Percentiles rank a stretch among this genome's conserved stretches.
These are phyloP conservation scores for Calonectria fujianensis DNA, from an alignment of 2,329 filamentous ascomycete species.

Conservation along the genomic window DNA sequence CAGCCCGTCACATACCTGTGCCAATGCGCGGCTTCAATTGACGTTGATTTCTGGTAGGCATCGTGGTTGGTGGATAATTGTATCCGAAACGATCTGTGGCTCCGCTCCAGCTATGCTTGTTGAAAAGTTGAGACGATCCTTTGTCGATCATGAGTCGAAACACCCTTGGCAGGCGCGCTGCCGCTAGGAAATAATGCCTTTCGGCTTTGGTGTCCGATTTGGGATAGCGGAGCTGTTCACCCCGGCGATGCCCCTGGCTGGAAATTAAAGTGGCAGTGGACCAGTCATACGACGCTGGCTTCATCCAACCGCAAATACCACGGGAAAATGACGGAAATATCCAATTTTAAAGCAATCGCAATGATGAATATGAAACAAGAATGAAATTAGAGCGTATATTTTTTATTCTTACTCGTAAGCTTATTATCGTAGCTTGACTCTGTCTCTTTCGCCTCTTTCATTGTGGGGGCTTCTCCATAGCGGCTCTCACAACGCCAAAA, in stretches of 20 bases:
- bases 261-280: conserved; percentile 22
- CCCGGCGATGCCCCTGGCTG: conserved; percentile 7
- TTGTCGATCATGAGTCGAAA: conserved; percentile 1
- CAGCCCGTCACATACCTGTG: background rate
- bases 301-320: background rate
- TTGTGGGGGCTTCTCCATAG: background rate
- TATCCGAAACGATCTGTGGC: background rate
- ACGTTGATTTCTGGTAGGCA: background rate
- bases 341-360: background rate
- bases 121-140: conserved; percentile 3
- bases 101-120: background rate
- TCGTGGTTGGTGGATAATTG: conserved; percentile 19
- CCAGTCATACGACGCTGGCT: conserved; percentile 7
- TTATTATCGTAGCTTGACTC: background rate
- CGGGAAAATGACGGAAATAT: background rate
- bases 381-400: background rate
- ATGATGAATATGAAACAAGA: background rate
- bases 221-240: background rate
- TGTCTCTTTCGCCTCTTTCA: background rate
- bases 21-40: background rate
- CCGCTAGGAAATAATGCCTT: background rate
- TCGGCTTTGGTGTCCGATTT: background rate
- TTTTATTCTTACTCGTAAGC: conserved; percentile 23
- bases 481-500: background rate
- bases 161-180: background rate